Evolutionary conservation across 371 early-diverging fungal genomes (phyloP).

Genomic region (Mortierella sp.): DNA sequence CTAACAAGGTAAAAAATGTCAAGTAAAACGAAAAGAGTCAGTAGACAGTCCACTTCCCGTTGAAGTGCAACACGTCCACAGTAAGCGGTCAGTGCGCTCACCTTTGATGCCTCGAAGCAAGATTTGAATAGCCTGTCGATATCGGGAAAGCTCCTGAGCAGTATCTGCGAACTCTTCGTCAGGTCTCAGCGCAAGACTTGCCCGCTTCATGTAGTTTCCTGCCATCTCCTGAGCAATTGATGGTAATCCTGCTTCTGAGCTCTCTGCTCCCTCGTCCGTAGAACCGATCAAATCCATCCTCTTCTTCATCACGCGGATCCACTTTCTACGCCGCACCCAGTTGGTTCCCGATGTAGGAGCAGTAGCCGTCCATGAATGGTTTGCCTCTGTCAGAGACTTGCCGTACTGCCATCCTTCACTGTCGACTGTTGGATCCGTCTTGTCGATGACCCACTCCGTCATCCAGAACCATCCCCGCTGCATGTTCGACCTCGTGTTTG

Average conservation of each 20-base stretch:
- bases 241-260: background rate
- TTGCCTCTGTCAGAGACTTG: constrained; percentile 66
- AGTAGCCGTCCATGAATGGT: constrained; percentile 66
- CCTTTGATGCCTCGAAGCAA: constrained; percentile 75
- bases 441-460: constrained; percentile 86
- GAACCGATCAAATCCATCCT: constrained; percentile 62
- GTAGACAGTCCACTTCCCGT: background rate
- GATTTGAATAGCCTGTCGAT: constrained; percentile 73
- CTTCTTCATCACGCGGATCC: constrained; percentile 85
- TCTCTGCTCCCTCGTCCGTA: background rate
- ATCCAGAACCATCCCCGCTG: constrained; percentile 82
- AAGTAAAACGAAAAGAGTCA: background rate
- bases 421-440: constrained; percentile 72
- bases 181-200: constrained; percentile 44
- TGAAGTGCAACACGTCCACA: background rate
- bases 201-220: constrained; percentile 60
- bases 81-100: constrained; percentile 35
- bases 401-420: constrained; percentile 82
- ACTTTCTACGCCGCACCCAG: constrained; percentile 82
- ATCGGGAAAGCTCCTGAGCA: constrained; percentile 61
- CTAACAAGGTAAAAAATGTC: constrained; percentile 46
- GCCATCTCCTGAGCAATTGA: constrained; percentile 32
- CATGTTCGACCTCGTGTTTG: constrained; percentile 37
- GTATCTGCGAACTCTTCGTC: constrained; percentile 36
- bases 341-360: constrained; percentile 68